Evolutionary conservation across 305 asterid species (phyloP).

Genomic region (Vinca major): DNA sequence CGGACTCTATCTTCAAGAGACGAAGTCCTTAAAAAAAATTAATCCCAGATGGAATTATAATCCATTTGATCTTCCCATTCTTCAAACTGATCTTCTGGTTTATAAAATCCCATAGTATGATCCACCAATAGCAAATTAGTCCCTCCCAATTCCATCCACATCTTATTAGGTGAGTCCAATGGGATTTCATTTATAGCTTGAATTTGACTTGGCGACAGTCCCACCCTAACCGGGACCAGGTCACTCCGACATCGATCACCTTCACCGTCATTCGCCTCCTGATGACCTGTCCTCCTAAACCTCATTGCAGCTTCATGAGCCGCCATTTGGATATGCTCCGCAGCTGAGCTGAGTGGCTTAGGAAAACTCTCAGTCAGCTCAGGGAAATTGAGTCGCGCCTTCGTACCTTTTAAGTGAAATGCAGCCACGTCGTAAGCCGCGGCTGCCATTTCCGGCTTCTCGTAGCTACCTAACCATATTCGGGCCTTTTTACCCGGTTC

Average conservation of each 20-base stretch:
- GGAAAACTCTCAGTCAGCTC: constrained; percentile 21
- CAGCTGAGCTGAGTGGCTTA: constrained; percentile 22
- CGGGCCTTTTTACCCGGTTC: constrained; percentile 49
- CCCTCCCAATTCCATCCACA: constrained; percentile 40
- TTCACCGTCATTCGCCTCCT: neutral
- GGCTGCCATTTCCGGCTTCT: constrained; percentile 45
- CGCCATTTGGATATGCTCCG: constrained; percentile 31
- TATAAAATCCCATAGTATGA: neutral
- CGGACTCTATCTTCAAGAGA: too few relatives aligned
- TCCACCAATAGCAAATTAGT: constrained; percentile 6
- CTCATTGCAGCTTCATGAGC: constrained; percentile 38
- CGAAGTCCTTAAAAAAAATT: neutral
- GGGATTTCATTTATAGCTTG: constrained; percentile 57
- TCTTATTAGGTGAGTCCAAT: constrained; percentile 41
- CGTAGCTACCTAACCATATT: constrained; percentile 55
- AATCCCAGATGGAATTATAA: constrained; percentile 50
- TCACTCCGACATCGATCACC: neutral
- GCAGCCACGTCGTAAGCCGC: constrained; percentile 52
- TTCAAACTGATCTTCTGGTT: neutral
- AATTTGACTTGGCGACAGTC: constrained; percentile 41
- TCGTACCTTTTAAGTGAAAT: constrained; percentile 31
- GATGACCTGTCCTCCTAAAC: neutral
- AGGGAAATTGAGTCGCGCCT: constrained; percentile 45
- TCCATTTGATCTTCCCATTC: constrained; percentile 27
- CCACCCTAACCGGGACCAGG: constrained; percentile 25